Base-by-base conservation (phyloP, 768 basidiomycete genomes). In the Tulasnella calospora region DNA sequence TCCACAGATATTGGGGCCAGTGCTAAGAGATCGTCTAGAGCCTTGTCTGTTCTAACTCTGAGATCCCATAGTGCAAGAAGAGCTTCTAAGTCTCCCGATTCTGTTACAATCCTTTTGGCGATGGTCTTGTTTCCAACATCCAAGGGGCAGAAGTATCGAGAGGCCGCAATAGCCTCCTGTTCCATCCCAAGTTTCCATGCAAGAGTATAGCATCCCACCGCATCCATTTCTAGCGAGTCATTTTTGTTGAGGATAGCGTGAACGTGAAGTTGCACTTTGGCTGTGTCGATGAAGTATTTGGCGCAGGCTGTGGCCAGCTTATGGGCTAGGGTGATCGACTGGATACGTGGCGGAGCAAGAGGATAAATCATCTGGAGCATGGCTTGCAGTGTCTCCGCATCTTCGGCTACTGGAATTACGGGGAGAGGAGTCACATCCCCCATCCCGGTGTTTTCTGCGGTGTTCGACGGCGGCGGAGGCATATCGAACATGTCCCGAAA, bases 401-500 rank as follows among this genome's bases (percentile, higher is more conserved):
- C 70, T 15, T 71, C 70, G 8, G 5, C 0, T 0, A 71, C 70
- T 33, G 70, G 15, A 12, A 71, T 35, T 8, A 71, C 30, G 7
- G 70, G 40, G 40, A 41, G 30, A 51, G 51, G n/a, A n/a, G 51
- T 10, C 21, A 7, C 21, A n/a, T 51, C n/a, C n/a, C 9, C 70
- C 1, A 4, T 23, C 19, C 17, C 7, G 35, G n/a, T 21, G 7
- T 41, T n/a, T 35, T 41, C 35, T 1, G 70, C 6, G 8, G 4
- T 46, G 13, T 21, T 40, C 3, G n/a, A 23, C 4, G 35, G 27
- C 12, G 51, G n/a, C 5, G 61, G 47, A 1, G 79, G 33, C 35
- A 76, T 74, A 5, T 76, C 51, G 79, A 79, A 79, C 74, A 79
- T 75, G 30, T 74, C 79, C 0, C 74, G 74, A 33, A 75, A 79